Percentiles rank a stretch among this genome's conserved stretches.
Evolutionary conservation across 352 stramenopile species (phyloP).

Genomic region (Thraustochytrium sp.): DNA sequence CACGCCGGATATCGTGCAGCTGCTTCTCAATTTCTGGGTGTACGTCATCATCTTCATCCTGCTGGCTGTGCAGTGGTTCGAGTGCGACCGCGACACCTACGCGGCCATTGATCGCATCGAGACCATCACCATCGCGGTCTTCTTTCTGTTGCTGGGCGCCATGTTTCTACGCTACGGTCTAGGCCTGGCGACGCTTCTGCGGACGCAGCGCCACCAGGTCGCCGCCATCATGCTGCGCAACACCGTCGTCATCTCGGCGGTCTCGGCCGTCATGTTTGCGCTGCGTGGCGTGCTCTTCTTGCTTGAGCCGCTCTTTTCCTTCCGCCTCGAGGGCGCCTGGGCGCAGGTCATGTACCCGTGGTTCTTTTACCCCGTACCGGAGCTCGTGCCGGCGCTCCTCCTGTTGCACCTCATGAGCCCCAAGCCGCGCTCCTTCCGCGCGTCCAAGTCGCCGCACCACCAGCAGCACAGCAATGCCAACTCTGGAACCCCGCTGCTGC

Average conservation of each 20-base stretch:
- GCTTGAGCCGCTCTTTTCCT: conserved; percentile 10
- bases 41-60: conserved; percentile 41
- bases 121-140: conserved; percentile 30
- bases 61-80: conserved; percentile 28
- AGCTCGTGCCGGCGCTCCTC: conserved; percentile 16
- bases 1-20: conserved; percentile 27
- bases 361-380: conserved; percentile 43
- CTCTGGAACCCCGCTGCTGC: not conserved
- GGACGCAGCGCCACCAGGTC: not conserved
- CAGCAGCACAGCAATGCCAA: no score
- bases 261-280: not conserved
- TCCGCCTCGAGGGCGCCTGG: not conserved
- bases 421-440: not conserved
- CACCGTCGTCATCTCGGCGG: not conserved
- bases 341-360: conserved; percentile 39
- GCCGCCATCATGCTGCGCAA: not conserved
- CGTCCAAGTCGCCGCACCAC: no score
- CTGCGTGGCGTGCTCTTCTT: conserved; percentile 39
- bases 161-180: conserved; percentile 27
- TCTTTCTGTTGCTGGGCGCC: conserved; percentile 17
- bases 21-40: conserved; percentile 33
- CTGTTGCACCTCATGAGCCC: conserved; percentile 28
- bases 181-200: not conserved
- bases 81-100: conserved; percentile 5
- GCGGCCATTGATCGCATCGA: not conserved